Percentiles rank a stretch among this genome's conserved stretches.
phyloP scores from a whole-genome alignment of 1,284 basidiomycete genomes.

The Microbotryum silenes-acaulis region DNA sequence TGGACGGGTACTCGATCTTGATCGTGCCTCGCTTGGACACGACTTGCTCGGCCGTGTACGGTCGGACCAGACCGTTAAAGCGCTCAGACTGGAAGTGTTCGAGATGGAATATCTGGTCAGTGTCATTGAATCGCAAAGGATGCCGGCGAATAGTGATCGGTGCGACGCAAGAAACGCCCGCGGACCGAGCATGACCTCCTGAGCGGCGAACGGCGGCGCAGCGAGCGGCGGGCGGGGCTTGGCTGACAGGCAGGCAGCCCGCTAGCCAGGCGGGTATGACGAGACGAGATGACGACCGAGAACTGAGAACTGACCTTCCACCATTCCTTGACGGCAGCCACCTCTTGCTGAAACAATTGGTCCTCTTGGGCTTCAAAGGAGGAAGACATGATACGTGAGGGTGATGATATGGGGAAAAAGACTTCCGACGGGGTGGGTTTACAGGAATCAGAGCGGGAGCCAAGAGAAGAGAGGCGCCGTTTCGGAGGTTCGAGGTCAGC shows the following conservation, averaged over 20 bases:
- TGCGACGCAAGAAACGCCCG: neutral
- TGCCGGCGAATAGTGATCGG: no score
- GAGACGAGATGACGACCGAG: neutral
- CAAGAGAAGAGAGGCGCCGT: neutral
- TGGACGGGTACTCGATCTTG: slow-evolving; percentile 75
- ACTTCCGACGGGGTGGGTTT: neutral
- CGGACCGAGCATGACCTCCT: neutral
- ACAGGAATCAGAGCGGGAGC: neutral
- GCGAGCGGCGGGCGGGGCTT: neutral
- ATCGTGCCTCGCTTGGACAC: slow-evolving; percentile 90
- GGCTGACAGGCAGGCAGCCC: neutral
- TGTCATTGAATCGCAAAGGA: neutral
- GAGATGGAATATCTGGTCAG: neutral
- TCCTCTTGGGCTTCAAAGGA: slow-evolving; percentile 38
- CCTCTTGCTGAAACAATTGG: slow-evolving; percentile 62
- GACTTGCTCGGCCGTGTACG: slow-evolving; percentile 87
- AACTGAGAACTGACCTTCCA: slow-evolving; percentile 61
- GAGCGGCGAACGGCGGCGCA: neutral
- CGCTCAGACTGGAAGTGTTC: slow-evolving; percentile 46
- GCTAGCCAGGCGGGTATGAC: neutral
- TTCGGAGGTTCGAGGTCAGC: no score
- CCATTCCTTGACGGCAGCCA: slow-evolving; percentile 78
- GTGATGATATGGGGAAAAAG: neutral
- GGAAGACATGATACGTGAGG: slow-evolving; percentile 18
- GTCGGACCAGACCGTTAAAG: slow-evolving; percentile 72